Percentiles rank a stretch among this genome's conserved stretches.
Evolutionary conservation across 2,329 filamentous ascomycete genomes (phyloP).

Genomic region (Neospermospora avenae): DNA sequence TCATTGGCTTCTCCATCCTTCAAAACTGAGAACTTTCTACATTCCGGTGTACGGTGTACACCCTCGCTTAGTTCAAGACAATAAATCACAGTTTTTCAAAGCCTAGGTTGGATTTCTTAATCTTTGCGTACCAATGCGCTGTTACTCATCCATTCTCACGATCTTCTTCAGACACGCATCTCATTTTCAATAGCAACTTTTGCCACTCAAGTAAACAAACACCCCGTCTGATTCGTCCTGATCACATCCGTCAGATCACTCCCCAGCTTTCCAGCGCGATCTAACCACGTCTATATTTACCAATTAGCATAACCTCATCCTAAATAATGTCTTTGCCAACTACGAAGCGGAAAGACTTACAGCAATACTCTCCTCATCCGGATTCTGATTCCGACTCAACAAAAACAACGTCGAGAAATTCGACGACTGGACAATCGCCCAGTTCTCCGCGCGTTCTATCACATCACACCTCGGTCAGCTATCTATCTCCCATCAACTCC

Average conservation of each 20-base stretch:
- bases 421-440: conserved; percentile 2
- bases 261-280: not conserved
- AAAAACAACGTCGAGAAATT: conserved; percentile 7
- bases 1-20: too few relatives aligned
- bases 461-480: not conserved
- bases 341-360: not conserved
- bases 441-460: not conserved
- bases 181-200: too few relatives aligned
- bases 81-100: too few relatives aligned
- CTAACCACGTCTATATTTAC: not conserved
- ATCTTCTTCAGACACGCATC: too few relatives aligned
- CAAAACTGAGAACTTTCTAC: too few relatives aligned
- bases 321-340: too few relatives aligned
- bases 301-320: not conserved
- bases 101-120: too few relatives aligned
- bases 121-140: too few relatives aligned
- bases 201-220: conserved; percentile 3
- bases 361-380: not conserved
- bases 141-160: too few relatives aligned
- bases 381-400: conserved; percentile 5
- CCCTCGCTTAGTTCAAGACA: too few relatives aligned
- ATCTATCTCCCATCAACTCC: not conserved
- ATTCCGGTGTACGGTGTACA: too few relatives aligned
- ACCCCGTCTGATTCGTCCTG: not conserved
- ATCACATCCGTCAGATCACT: conserved; percentile 1